These are phyloP conservation scores for Fusarium sp. DNA, from an alignment of 2,329 filamentous ascomycete genomes.

Conservation along the genomic window DNA sequence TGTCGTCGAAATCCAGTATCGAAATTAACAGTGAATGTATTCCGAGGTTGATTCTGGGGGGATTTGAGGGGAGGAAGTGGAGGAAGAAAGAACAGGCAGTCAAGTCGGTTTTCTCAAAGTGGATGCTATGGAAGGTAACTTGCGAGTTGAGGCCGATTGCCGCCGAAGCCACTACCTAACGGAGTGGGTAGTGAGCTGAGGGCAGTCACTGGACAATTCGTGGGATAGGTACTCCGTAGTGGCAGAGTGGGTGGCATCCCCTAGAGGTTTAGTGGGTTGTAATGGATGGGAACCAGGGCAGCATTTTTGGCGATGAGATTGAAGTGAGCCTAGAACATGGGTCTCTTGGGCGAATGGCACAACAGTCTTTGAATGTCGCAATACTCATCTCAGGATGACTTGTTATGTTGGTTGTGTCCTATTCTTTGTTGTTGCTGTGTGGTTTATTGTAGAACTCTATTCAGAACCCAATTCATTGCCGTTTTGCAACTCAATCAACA, in stretches of 20 bases:
- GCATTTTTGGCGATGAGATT: conserved; percentile 7
- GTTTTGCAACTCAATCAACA: conserved; percentile 5
- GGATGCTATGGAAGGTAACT: conserved; percentile 23
- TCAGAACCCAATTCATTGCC: neutral
- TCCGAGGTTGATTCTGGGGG: conserved; percentile 29
- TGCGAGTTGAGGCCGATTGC: conserved; percentile 39
- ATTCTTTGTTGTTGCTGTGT: neutral
- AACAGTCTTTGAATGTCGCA: conserved; percentile 10
- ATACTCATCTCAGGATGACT: conserved; percentile 10
- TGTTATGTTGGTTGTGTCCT: neutral
- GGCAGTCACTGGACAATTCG: conserved; percentile 18
- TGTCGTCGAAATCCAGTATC: conserved; percentile 7
- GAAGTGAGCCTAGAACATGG: conserved; percentile 18
- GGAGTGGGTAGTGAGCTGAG: conserved; percentile 36
- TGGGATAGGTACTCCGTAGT: neutral
- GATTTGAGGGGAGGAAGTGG: conserved; percentile 35
- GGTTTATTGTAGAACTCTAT: neutral
- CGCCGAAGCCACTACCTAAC: conserved; percentile 38
- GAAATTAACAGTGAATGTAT: conserved; percentile 4
- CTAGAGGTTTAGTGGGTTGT: conserved; percentile 18
- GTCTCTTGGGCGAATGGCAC: conserved; percentile 2
- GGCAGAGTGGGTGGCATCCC: conserved; percentile 2
- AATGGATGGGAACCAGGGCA: conserved; percentile 2
- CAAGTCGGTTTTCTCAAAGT: conserved; percentile 40
- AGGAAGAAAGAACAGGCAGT: conserved; percentile 37